These are phyloP conservation scores for Apiosordaria backusii DNA, from an alignment of 495 filamentous ascomycete species.

Conservation along the genomic window DNA sequence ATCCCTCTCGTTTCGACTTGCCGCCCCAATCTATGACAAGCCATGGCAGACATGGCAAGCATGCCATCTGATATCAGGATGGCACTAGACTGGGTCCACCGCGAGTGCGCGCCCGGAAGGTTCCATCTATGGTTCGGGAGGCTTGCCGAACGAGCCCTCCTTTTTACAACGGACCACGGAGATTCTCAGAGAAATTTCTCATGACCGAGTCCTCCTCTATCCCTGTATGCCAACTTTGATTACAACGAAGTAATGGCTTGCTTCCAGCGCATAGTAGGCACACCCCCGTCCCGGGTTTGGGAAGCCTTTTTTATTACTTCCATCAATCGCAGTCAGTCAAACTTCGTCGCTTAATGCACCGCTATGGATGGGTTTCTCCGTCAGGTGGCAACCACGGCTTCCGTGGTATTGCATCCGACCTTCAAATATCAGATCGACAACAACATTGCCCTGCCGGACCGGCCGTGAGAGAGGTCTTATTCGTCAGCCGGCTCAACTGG, in stretches of 20 bases:
- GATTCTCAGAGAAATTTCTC: not conserved
- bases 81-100: not conserved
- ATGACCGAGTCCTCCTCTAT: too few relatives aligned
- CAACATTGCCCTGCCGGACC: not conserved
- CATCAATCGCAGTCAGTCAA: constrained; percentile 15
- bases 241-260: not conserved
- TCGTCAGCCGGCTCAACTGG: constrained; percentile 24
- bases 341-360: not conserved
- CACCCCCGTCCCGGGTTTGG: constrained; percentile 12
- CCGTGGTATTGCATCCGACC: constrained; percentile 7
- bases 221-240: not conserved
- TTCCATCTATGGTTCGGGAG: not conserved
- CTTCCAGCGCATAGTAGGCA: not conserved
- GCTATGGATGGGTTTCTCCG: constrained; percentile 1
- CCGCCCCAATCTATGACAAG: not conserved
- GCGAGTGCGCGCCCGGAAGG: not conserved
- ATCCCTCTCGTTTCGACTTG: not conserved
- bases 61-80: not conserved
- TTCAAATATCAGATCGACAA: constrained; percentile 14
- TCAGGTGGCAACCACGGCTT: constrained; percentile 8
- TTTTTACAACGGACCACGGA: not conserved
- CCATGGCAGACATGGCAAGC: not conserved
- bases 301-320: constrained; percentile 10
- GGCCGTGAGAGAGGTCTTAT: constrained; percentile 9
- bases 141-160: not conserved